Conservation (phyloP, 495 filamentous ascomycete species). For the Aspergillus baeticus region DNA sequence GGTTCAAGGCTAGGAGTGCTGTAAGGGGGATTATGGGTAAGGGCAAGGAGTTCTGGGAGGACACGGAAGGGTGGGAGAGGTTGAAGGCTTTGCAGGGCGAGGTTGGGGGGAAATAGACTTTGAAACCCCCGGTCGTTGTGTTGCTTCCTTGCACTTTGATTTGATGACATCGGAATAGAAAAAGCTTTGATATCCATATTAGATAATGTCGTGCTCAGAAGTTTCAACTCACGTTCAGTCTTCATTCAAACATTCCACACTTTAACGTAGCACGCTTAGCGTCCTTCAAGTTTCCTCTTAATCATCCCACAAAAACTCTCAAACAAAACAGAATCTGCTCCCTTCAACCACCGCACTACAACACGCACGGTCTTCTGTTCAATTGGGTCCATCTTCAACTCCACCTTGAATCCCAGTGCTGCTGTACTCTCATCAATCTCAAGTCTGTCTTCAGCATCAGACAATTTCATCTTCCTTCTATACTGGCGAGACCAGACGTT, state of each 20-base stretch:
- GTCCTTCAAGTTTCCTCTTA: slow-evolving; percentile 49
- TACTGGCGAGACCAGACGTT: slow-evolving; percentile 76
- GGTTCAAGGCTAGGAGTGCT: slow-evolving; percentile 81
- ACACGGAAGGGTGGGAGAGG: slow-evolving; percentile 63
- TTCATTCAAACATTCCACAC: not conserved
- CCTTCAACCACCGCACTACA: slow-evolving; percentile 71
- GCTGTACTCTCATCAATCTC: slow-evolving; percentile 31
- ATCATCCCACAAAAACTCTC: slow-evolving; percentile 88
- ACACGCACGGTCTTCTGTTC: slow-evolving; percentile 35
- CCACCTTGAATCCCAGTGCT: slow-evolving; percentile 47
- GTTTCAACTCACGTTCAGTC: not conserved
- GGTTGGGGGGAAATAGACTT: slow-evolving; percentile 24
- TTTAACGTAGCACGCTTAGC: not conserved
- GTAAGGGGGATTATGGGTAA: slow-evolving; percentile 77
- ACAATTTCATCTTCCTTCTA: slow-evolving; percentile 48
- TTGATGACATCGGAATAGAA: not conserved
- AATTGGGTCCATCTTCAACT: slow-evolving; percentile 27
- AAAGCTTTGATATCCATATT: slow-evolving; percentile 3
- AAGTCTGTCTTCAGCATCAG: slow-evolving; percentile 20
- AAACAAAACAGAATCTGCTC: slow-evolving; percentile 71
- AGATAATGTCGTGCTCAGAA: not conserved
- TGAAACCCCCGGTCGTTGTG: not conserved
- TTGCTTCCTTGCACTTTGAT: not conserved
- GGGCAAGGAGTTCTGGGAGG: slow-evolving; percentile 83
- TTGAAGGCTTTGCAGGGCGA: slow-evolving; percentile 52